These are phyloP conservation scores for Saccharomycopsis fodiens DNA, from an alignment of 805 yeast genomes.

Conservation along the genomic window DNA sequence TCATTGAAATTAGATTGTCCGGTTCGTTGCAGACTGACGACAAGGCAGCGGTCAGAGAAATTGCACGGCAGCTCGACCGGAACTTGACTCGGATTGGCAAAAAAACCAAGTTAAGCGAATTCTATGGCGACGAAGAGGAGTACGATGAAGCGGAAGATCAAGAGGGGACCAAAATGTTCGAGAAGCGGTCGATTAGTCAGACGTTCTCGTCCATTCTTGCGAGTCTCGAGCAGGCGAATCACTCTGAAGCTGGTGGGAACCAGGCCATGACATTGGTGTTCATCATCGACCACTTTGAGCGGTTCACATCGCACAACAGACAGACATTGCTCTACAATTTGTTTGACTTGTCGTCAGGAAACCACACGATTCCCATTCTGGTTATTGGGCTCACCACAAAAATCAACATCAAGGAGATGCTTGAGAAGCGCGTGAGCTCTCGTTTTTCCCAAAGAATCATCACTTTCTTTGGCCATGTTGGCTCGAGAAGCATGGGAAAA, in stretches of 20 bases:
- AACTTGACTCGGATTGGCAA: slow-evolving; percentile 28
- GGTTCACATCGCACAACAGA: slow-evolving; percentile 59
- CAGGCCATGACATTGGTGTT: slow-evolving; percentile 56
- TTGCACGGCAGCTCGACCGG: slow-evolving; percentile 74
- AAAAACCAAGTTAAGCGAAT: slow-evolving; percentile 20
- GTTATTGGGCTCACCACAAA: slow-evolving; percentile 76
- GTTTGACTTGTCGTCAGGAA: slow-evolving; percentile 74
- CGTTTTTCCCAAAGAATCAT: slow-evolving; percentile 79
- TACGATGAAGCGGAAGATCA: slow-evolving; percentile 19
- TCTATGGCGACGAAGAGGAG: slow-evolving; percentile 8
- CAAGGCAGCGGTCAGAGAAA: slow-evolving; percentile 69
- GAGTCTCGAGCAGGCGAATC: slow-evolving; percentile 36
- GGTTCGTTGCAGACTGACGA: slow-evolving; percentile 74
- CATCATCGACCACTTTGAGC: slow-evolving; percentile 79
- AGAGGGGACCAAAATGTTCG: slow-evolving; percentile 27
- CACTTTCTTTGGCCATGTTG: slow-evolving; percentile 30
- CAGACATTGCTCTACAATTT: slow-evolving; percentile 84
- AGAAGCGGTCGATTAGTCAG: slow-evolving; percentile 47
- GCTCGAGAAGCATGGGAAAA: neutral
- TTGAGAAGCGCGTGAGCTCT: slow-evolving; percentile 88
- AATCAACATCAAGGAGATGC: slow-evolving; percentile 65
- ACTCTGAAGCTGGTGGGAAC: slow-evolving; percentile 20
- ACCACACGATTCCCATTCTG: slow-evolving; percentile 62
- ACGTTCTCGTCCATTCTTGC: slow-evolving; percentile 53
- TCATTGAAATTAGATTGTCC: slow-evolving; percentile 54